Conservation (phyloP, 352 stramenopile species). For the Peronospora belbahrii region DNA sequence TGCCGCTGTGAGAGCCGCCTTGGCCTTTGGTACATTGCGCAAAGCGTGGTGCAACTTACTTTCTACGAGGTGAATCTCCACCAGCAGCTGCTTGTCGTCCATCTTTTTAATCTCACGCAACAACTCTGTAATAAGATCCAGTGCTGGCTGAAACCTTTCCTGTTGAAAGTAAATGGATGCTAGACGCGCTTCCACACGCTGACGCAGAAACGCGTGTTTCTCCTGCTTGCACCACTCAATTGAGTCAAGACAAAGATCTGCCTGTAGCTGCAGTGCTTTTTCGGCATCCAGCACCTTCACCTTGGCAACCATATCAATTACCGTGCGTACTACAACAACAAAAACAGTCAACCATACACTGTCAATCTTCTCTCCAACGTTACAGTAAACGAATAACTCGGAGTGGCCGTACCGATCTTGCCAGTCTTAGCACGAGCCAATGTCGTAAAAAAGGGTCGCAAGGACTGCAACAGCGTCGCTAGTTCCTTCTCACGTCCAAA, state of each 20-base stretch:
- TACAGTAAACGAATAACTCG: background rate
- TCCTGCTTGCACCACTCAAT: constrained; percentile 91
- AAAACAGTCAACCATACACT: background rate
- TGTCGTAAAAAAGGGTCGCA: constrained; percentile 90
- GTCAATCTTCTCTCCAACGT: background rate
- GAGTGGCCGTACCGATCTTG: constrained; percentile 90
- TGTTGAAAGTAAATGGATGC: constrained; percentile 88
- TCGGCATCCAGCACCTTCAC: constrained; percentile 82
- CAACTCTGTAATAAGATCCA: constrained; percentile 92
- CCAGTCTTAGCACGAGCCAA: constrained; percentile 97
- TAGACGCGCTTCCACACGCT: constrained; percentile 95
- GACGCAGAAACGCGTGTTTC: constrained; percentile 96
- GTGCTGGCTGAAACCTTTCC: constrained; percentile 86
- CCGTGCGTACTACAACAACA: constrained; percentile 81
- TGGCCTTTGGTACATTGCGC: constrained; percentile 94
- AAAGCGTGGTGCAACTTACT: constrained; percentile 96
- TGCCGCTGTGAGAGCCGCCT: constrained; percentile 93
- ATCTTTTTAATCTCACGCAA: constrained; percentile 98
- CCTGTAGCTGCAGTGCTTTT: constrained; percentile 91
- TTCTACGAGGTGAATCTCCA: constrained; percentile 98
- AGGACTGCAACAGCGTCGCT: constrained; percentile 74
- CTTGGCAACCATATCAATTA: constrained; percentile 96
- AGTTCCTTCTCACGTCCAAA: constrained; percentile 83
- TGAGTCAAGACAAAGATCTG: constrained; percentile 92
- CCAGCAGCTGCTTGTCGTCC: constrained; percentile 98